Evolutionary conservation across 192 early-diverging fungal genomes (phyloP), one percentile per base, ranked within the genome.

Genomic region (Rhizophlyctis rosea): DNA sequence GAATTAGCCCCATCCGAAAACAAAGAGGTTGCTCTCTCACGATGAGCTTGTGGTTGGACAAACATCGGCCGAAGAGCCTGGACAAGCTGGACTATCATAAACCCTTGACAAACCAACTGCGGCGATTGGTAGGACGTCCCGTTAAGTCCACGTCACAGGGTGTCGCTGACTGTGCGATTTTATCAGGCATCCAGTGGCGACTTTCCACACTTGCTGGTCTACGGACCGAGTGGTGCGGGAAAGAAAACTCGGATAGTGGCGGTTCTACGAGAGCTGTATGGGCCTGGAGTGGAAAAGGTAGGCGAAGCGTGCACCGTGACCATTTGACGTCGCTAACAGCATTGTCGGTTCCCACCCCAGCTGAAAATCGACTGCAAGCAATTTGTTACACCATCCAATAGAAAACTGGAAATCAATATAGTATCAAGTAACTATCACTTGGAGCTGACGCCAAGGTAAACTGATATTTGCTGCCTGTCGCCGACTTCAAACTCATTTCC

Each of bases 381-480:
- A 27, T 96, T 95, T 73, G 75, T 81, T 30, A 95, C 94, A 2
- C 87, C 92, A 2, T 91, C 89, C 23, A 85, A 86, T 54, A 81
- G 83, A 61, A 98, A 96, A 76, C 58, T 96, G 29, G 89, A 93
- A 23, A 80, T 96, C 57, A 90, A 87, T 59, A 72, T 97, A 35
- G 87, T 96, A 0, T 85, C 87, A 4, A 96, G 93, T 78, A 98
- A 93, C 69, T 96, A 90, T 71, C 97, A 99, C 76, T 74, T 99
- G 55, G 97, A 99, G 71, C 75, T 99, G 51, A 95, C 95, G 47
- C 96, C 96, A 59, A 91, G 88, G 91, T 91, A 47, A n/a, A n/a
- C n/a, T 48, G 54, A 48, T 3, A 28, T 34, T 25, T n/a, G 1
- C 32, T 62, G 3, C 50, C 33, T 7, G 4, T 11, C 11, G 24